phyloP scores from a whole-genome alignment of 169 alveolate species.

The Babesia divergens region DNA sequence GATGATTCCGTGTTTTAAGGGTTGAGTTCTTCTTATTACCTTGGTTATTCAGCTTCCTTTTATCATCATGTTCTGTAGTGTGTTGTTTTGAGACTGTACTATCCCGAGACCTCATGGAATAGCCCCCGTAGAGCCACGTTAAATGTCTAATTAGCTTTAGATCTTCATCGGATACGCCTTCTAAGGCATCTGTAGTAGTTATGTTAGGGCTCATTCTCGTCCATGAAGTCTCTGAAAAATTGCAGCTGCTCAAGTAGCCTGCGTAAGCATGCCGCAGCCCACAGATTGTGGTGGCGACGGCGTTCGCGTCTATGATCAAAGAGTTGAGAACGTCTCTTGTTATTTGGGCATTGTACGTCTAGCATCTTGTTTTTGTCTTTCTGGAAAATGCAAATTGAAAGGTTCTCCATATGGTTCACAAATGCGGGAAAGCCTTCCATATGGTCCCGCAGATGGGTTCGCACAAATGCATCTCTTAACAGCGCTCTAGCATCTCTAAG shows the following conservation, averaged over 20 bases:
- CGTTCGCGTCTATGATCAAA: background rate
- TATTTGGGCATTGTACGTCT: background rate
- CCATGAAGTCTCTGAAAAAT: conserved; percentile 24
- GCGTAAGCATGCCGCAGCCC: conserved; percentile 14
- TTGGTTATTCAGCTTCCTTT: too few species aligned
- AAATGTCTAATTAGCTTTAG: conserved; percentile 45
- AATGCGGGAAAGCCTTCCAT: conserved; percentile 31
- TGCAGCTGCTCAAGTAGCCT: conserved; percentile 12
- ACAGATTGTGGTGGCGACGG: conserved; percentile 27
- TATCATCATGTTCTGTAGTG: background rate
- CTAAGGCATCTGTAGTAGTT: background rate
- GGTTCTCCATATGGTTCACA: background rate
- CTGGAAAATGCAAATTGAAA: background rate
- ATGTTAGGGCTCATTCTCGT: background rate
- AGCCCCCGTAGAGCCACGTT: conserved; percentile 66
- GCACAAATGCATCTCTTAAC: conserved; percentile 2
- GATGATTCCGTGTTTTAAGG: too few species aligned
- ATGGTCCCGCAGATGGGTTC: background rate
- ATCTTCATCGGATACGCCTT: conserved; percentile 55
- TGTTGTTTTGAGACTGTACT: background rate
- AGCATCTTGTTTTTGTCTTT: background rate
- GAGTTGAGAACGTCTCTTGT: background rate
- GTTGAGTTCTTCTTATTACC: too few species aligned
- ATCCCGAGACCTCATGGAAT: conserved; percentile 29
- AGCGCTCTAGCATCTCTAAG: background rate